Evolutionary conservation across 495 filamentous ascomycete genomes (phyloP).

Genomic region (Thermochaetoides thermophila): DNA sequence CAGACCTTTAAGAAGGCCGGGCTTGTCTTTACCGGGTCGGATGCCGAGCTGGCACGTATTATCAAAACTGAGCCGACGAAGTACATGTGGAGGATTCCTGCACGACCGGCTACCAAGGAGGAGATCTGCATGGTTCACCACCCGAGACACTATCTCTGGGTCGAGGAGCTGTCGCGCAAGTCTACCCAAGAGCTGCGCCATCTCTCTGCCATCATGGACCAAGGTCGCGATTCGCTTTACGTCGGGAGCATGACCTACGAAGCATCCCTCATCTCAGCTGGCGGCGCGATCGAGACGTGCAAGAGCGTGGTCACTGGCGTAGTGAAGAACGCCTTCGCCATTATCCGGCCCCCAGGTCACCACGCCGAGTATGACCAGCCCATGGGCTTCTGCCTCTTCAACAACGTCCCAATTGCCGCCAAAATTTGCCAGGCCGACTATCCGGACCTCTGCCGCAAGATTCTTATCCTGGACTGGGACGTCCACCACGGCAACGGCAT

Average conservation of each 20-base stretch:
- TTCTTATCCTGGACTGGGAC: slow-evolving; percentile 92
- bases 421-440: slow-evolving; percentile 65
- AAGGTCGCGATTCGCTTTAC: slow-evolving; percentile 71
- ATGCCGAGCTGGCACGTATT: slow-evolving; percentile 29
- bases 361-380: slow-evolving; percentile 75
- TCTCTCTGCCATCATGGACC: slow-evolving; percentile 39
- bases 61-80: slow-evolving; percentile 33
- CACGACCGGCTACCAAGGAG: slow-evolving; percentile 54
- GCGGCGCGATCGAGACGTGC: slow-evolving; percentile 90
- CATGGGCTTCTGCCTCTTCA: slow-evolving; percentile 93
- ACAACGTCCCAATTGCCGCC: slow-evolving; percentile 87
- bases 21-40: slow-evolving; percentile 43
- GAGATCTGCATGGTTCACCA: slow-evolving; percentile 72
- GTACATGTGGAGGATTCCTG: slow-evolving; percentile 61
- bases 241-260: slow-evolving; percentile 67
- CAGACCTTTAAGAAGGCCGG: slow-evolving; percentile 64
- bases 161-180: slow-evolving; percentile 40
- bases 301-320: slow-evolving; percentile 61
- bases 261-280: slow-evolving; percentile 73
- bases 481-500: slow-evolving; percentile 83
- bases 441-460: slow-evolving; percentile 65
- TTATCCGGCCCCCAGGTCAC: slow-evolving; percentile 89
- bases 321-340: slow-evolving; percentile 86
- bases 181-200: slow-evolving; percentile 46
- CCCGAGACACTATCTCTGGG: slow-evolving; percentile 59